Base-by-base conservation (phyloP, 164 flowering plant species). In the Chloranthus sessilifolius region DNA sequence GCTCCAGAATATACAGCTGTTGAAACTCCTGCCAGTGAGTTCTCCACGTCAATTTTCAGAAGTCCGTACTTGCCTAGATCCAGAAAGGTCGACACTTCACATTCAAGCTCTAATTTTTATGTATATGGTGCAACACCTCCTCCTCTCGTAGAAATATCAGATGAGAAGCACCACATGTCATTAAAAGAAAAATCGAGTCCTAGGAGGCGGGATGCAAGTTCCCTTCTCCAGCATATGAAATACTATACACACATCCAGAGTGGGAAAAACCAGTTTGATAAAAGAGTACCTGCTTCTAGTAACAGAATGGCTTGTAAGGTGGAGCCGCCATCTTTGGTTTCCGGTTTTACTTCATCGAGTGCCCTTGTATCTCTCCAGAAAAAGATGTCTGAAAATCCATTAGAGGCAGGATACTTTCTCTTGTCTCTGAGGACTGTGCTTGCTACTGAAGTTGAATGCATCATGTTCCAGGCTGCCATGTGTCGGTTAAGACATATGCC, bases 1-100 rank as follows among this genome's bases (percentile, higher is more conserved):
- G 95, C 99, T 70, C 75, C 82, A 14, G 97, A 94, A 69, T 94
- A 82, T 76, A 85, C 90, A 60, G 95, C 97, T 23, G 81, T 94
- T 51, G 92, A 94, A 55, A 69, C 88, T 15, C 70, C 79, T 20
- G 46, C 70, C 44, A 70, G 73, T 61, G 96, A 82, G 64, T 45
- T 73, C 0, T 72, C 85, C 2, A 60, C 83, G 16, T 66, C 81
- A 2, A 66, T 83, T 47, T 84, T 87, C 55, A 74, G 74, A 69
- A 81, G 63, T 56, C 99, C 95, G 2, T 94, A 94, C 60, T 41
- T 69, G 43, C 99, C 99, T 4, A 72, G 68, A 49, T 69, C 83
- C 55, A 61, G 73, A 27, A 72, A 71, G 52, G 73, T 55, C 34
- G 96, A 84, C 54, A 75, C 74, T 68, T 69, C 88, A 51, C 66